Evolutionary conservation across 345 rosid species (phyloP), one percentile per base, ranked within the genome.

Genomic region (Odontarrhena argentea): DNA sequence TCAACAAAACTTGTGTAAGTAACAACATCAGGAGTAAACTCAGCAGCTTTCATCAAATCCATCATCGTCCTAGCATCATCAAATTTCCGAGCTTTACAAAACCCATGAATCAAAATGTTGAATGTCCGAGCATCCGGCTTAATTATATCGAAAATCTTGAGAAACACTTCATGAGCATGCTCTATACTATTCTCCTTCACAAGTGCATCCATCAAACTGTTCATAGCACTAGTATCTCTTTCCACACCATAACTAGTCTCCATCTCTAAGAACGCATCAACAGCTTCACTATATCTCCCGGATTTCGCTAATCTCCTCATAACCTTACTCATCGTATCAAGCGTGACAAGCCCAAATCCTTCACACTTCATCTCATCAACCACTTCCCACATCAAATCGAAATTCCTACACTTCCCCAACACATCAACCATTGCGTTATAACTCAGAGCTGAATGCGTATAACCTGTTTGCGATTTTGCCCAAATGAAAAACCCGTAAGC

Each of bases 391-490:
- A 87, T 83, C 46, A 84, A 58, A 73, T 65, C 70, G 55, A 89
- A 92, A 67, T 71, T 73, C 48, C 74, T 82, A 25, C 74, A 73
- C 64, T 82, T 89, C 40, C 96, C 94, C 48, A 90, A 58, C 24
- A 80, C 69, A 55, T 89, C 95, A 67, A 92, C 84, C 92, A 89
- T 87, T 9, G 74, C 30, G 65, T 87, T 72, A 45, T 76, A 89
- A 12, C 63, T 11, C 49, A 73, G 80, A 1, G 81, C 71, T 1
- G 87, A 45, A 79, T 82, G 91, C 77, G 1, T 68, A 73, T 76
- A 82, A 78, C 83, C 87, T 74, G 85, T 63, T 83, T 83, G 91
- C 40, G 78, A 43, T 74, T 87, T 83, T 75, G 96, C 94, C 97
- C 98, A 90, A 52, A 14, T 68, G 93, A 92, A 92, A 52, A 82